A percentile compares a stretch with the other conserved stretches of the same genome.
Evolutionary conservation across 73 alveolate species (phyloP).

Genomic region (Blepharisma stoltei): DNA sequence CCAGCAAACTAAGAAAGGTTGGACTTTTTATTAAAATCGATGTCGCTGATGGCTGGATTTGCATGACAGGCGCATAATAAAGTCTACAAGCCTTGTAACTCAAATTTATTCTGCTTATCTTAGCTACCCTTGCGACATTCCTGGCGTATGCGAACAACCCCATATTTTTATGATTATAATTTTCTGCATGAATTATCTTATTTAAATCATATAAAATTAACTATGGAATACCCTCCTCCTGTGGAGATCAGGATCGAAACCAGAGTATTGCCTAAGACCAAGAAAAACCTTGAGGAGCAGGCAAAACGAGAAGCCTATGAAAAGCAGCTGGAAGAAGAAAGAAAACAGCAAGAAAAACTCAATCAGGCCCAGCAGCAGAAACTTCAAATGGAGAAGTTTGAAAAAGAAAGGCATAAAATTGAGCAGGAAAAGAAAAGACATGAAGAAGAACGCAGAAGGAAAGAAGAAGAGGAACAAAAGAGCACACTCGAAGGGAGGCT

Average conservation of each 20-base stretch:
- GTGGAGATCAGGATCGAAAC: background rate
- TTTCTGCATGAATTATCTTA: too few relatives aligned
- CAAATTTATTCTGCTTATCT: too few relatives aligned
- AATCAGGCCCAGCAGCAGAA: constrained; percentile 18
- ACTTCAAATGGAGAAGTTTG: background rate
- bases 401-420: constrained; percentile 16
- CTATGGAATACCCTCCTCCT: too few relatives aligned
- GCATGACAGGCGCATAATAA: too few relatives aligned
- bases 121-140: too few relatives aligned
- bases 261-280: background rate
- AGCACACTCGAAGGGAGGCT: constrained; percentile 10
- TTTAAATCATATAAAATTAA: too few relatives aligned
- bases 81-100: too few relatives aligned
- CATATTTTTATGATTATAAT: too few relatives aligned
- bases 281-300: constrained; percentile 10
- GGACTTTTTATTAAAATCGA: too few relatives aligned
- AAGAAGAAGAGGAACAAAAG: constrained; percentile 20
- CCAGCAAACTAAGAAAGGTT: too few relatives aligned
- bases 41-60: too few relatives aligned
- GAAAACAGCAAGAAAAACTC: background rate
- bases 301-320: constrained; percentile 18
- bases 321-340: background rate
- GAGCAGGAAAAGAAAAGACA: constrained; percentile 11
- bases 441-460: constrained; percentile 40
- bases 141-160: too few relatives aligned